These are phyloP conservation scores for Plasmodium knowlesi DNA, from an alignment of 169 alveolate genomes.

Conservation along the genomic window DNA sequence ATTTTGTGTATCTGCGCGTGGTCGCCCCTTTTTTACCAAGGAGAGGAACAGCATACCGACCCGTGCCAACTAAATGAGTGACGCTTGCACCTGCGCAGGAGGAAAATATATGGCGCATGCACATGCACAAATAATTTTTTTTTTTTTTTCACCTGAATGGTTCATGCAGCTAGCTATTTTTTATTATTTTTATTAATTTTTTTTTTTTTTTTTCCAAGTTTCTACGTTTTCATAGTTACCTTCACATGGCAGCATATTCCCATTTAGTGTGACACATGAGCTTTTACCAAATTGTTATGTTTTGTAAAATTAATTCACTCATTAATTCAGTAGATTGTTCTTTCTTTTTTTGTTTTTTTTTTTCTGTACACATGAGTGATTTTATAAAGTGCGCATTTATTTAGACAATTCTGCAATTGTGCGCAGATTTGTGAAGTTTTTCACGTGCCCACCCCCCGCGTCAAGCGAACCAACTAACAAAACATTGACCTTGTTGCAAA, in stretches of 20 bases:
- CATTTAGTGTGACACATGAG: neutral
- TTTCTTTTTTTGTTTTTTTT: neutral
- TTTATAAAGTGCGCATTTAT: neutral
- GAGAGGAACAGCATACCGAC: neutral
- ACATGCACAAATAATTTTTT: neutral
- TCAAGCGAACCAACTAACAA: neutral
- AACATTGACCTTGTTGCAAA: neutral
- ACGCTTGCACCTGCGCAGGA: neutral
- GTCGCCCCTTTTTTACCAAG: neutral
- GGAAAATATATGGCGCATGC: neutral
- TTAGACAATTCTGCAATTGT: neutral
- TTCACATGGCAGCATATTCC: neutral
- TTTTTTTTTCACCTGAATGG: no score
- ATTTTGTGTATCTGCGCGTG: neutral
- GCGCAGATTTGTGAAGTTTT: neutral
- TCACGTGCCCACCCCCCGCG: neutral
- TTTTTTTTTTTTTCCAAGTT: neutral
- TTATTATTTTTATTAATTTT: neutral
- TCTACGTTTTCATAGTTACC: neutral
- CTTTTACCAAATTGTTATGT: neutral
- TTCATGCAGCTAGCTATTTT: no score
- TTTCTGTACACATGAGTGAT: neutral
- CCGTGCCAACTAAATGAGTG: neutral
- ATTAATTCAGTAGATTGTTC: neutral
- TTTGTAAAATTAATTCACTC: neutral